These are phyloP conservation scores for Botryotinia globosa DNA, from an alignment of 2,329 filamentous ascomycete genomes.

Conservation along the genomic window DNA sequence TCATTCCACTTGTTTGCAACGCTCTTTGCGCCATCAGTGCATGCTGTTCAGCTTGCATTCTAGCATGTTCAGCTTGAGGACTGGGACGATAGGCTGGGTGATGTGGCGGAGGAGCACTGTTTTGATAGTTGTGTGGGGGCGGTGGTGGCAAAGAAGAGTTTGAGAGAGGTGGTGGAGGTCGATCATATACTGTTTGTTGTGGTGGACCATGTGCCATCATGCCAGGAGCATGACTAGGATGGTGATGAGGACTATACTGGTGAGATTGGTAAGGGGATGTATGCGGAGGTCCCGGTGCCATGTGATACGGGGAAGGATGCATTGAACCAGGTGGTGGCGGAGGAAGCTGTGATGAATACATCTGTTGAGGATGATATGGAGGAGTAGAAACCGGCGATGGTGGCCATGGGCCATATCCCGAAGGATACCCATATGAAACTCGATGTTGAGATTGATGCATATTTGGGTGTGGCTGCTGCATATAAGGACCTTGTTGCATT, in stretches of 20 bases:
- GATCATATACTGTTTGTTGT: slow-evolving; percentile 36
- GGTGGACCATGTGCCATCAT: slow-evolving; percentile 23
- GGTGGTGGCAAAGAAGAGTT: slow-evolving; percentile 39
- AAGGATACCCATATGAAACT: slow-evolving; percentile 39
- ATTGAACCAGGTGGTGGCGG: slow-evolving; percentile 37
- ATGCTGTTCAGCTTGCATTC: slow-evolving; percentile 39
- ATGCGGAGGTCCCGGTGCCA: slow-evolving; percentile 34
- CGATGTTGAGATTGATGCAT: slow-evolving; percentile 37
- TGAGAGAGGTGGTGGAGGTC: slow-evolving; percentile 38
- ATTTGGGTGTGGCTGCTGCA: slow-evolving; percentile 23
- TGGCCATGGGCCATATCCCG: slow-evolving; percentile 49
- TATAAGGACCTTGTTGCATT: slow-evolving; percentile 52
- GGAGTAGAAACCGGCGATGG: slow-evolving; percentile 56
- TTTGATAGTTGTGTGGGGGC: slow-evolving; percentile 28
- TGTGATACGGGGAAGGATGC: slow-evolving; percentile 36
- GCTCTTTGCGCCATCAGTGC: slow-evolving; percentile 35
- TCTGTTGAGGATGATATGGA: slow-evolving; percentile 46
- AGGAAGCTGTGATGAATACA: slow-evolving; percentile 42
- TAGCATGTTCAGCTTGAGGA: slow-evolving; percentile 42
- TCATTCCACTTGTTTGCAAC: slow-evolving; percentile 28
- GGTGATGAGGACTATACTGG: slow-evolving; percentile 34
- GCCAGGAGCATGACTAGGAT: slow-evolving; percentile 24
- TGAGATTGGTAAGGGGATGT: slow-evolving; percentile 34
- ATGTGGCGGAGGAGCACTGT: slow-evolving; percentile 23
- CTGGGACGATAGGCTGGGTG: slow-evolving; percentile 38